These are phyloP conservation scores for Hypoxylon sp. DNA, from an alignment of 2,329 filamentous ascomycete species.

Conservation along the genomic window DNA sequence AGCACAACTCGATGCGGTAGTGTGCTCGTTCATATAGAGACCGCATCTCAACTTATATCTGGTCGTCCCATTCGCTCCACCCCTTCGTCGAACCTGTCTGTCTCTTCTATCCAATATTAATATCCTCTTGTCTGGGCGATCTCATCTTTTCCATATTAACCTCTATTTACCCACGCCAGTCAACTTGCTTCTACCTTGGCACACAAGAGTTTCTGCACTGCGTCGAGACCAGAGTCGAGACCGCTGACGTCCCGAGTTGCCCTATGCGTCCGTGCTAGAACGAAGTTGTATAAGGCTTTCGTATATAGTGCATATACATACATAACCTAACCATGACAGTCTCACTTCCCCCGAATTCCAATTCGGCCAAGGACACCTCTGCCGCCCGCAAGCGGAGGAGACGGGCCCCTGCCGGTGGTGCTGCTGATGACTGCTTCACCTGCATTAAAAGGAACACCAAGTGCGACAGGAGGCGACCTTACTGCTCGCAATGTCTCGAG, in stretches of 20 bases:
- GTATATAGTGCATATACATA: slow-evolving; percentile 40
- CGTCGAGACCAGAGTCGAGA: slow-evolving; percentile 41
- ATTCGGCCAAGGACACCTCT: slow-evolving; percentile 59
- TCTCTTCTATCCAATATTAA: slow-evolving; percentile 48
- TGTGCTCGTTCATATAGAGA: slow-evolving; percentile 40
- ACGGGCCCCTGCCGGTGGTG: slow-evolving; percentile 86
- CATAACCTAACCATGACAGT: slow-evolving; percentile 58
- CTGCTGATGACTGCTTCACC: slow-evolving; percentile 93
- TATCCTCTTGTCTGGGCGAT: slow-evolving; percentile 47
- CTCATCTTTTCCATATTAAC: slow-evolving; percentile 53
- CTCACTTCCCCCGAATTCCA: slow-evolving; percentile 55
- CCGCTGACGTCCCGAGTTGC: slow-evolving; percentile 36
- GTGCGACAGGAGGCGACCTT: slow-evolving; percentile 91
- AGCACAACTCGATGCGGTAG: slow-evolving; percentile 37
- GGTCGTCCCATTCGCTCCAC: slow-evolving; percentile 45
- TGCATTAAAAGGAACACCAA: slow-evolving; percentile 84
- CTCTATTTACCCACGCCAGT: slow-evolving; percentile 54
- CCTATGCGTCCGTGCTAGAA: slow-evolving; percentile 39
- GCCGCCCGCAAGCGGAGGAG: slow-evolving; percentile 77
- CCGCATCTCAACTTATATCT: slow-evolving; percentile 48
- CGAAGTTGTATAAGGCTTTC: slow-evolving; percentile 37
- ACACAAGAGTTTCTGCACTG: slow-evolving; percentile 43
- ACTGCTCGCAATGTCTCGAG: slow-evolving; percentile 94
- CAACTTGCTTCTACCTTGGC: slow-evolving; percentile 47
- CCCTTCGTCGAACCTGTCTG: slow-evolving; percentile 34